A percentile compares a stretch with the other conserved stretches of the same genome.
Conservation (phyloP, 805 yeast genomes). For the Schizosaccharomyces octosporus region DNA sequence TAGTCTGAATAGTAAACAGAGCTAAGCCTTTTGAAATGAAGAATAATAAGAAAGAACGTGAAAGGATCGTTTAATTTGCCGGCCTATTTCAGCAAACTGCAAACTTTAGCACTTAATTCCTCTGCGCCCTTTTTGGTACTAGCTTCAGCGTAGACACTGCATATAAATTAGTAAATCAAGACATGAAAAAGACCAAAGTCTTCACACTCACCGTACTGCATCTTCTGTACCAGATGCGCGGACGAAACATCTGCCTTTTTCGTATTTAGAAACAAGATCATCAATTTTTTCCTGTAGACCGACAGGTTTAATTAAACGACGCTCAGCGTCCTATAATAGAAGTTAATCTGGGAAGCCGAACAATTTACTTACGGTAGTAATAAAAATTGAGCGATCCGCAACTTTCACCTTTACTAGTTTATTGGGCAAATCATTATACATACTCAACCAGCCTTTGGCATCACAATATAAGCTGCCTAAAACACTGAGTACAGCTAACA, state of each 20-base stretch:
- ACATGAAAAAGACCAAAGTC: too few species aligned
- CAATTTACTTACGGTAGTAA: background rate
- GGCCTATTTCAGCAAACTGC: background rate
- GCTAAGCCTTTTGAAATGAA: too few species aligned
- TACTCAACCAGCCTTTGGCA: slow-evolving; percentile 49
- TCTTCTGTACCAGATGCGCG: slow-evolving; percentile 96
- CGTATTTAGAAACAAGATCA: slow-evolving; percentile 27
- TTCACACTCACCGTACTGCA: slow-evolving; percentile 37
- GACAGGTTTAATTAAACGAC: slow-evolving; percentile 47
- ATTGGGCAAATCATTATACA: slow-evolving; percentile 72
- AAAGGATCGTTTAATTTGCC: too few species aligned
- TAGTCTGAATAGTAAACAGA: too few species aligned
- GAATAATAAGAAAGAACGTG: too few species aligned
- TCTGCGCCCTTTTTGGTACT: slow-evolving; percentile 24
- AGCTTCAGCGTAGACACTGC: slow-evolving; percentile 66
- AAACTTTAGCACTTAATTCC: slow-evolving; percentile 16
- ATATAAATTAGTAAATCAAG: too few species aligned
- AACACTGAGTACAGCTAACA: slow-evolving; percentile 50
- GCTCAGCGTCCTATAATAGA: slow-evolving; percentile 39
- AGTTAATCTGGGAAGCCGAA: slow-evolving; percentile 25
- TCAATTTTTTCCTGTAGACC: slow-evolving; percentile 62
- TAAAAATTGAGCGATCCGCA: slow-evolving; percentile 51
- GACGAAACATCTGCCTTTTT: slow-evolving; percentile 67
- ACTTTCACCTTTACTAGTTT: slow-evolving; percentile 59
- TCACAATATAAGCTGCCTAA: slow-evolving; percentile 29